Evolutionary conservation across 2,329 filamentous ascomycete species (phyloP), one percentile per base, ranked within the genome.

Genomic region (Scedosporium aurantiacum): DNA sequence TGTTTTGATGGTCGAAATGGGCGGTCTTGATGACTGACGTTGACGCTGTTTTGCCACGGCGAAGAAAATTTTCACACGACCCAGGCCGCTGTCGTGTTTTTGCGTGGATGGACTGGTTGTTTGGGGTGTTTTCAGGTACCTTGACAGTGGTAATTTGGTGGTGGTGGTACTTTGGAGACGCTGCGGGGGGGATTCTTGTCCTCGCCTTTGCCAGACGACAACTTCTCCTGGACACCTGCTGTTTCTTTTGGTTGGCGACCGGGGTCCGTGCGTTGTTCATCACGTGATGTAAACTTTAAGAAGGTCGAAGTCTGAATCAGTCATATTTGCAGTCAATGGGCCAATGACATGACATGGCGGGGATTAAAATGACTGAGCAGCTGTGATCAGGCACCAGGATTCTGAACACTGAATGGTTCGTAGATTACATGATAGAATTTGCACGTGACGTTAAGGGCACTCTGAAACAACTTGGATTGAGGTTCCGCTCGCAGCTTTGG

Each of bases 1-100:
- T 56, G 54, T 58, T 65, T 61, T 52, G 63, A 63, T 63, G 63
- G 41, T 60, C 54, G 2, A 37, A 41, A 41, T 40, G 58, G 58
- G 47, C 50, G 32, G 47, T 28, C 50, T 62, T 43, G 37, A 5
- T 43, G 54, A 41, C 52, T 59, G 56, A 50, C 50, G 47, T 61
- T 59, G 54, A 40, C 41, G n/a, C 41, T 62, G 57, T 57, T 62
- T 52, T 58, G 57, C 55, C 55, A 32, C 60, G 41, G 60, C 61
- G 55, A 59, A 62, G 12, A 61, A 57, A 50, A 47, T 54, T 60
- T 63, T 63, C 60, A 41, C 50, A 45, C 37, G 37, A 37, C 27
- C 32, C 32, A 37, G 50, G 37, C 45, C 55, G 45, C 45, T 28
- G 58, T 60, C 52, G 25, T 32, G 54, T 40, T 57, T 32, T 27